These are phyloP conservation scores for Xylariaceae sp. DNA, from an alignment of 2,329 filamentous ascomycete species.

Conservation along the genomic window DNA sequence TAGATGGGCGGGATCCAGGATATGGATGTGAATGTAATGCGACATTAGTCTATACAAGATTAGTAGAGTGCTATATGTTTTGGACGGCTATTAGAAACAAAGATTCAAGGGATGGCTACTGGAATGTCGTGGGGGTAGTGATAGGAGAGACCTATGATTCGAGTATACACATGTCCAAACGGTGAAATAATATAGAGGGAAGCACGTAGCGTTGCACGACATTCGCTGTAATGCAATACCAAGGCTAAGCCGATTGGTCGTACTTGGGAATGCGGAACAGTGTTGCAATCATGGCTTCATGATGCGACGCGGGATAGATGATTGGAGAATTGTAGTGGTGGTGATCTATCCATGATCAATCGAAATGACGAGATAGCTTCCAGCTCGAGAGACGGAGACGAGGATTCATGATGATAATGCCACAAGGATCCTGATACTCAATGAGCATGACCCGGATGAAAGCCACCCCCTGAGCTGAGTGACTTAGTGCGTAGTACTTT, in stretches of 20 bases:
- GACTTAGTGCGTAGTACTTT: background rate
- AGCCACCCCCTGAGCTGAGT: constrained; percentile 11
- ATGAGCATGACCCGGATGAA: too few relatives aligned
- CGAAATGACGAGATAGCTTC: constrained; percentile 19
- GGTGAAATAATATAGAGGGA: constrained; percentile 15
- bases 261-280: constrained; percentile 16
- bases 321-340: constrained; percentile 8
- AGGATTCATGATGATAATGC: background rate
- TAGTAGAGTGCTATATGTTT: constrained; percentile 38
- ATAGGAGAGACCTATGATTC: constrained; percentile 28
- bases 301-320: constrained; percentile 11
- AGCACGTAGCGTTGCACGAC: constrained; percentile 28
- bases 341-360: constrained; percentile 26
- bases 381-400: constrained; percentile 1
- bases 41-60: constrained; percentile 61
- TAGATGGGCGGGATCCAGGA: constrained; percentile 69
- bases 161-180: constrained; percentile 11
- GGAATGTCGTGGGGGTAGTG: constrained; percentile 37
- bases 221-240: constrained; percentile 25
- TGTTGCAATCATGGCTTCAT: constrained; percentile 30
- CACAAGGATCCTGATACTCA: background rate
- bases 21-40: constrained; percentile 59
- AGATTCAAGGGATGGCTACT: constrained; percentile 32
- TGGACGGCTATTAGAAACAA: constrained; percentile 33
- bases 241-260: constrained; percentile 28